phyloP scores from a whole-genome alignment of 2,329 filamentous ascomycete species.

The Orbilia brochopaga region DNA sequence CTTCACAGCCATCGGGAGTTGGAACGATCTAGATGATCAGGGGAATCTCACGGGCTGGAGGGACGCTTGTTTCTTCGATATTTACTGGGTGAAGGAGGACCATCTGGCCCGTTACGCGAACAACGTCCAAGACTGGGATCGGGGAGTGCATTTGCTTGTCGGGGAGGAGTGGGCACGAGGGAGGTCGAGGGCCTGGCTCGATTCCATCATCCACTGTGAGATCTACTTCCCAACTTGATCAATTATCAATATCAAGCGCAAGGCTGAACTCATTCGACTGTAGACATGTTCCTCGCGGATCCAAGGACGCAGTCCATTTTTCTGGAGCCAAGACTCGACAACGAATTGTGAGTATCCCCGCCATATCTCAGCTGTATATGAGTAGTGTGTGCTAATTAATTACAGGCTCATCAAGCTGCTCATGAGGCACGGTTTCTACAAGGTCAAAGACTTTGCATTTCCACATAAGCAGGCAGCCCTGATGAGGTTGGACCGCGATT shows the following conservation, averaged over 20 bases:
- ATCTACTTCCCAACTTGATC: background rate
- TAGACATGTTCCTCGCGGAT: slow-evolving; percentile 55
- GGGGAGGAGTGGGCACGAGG: slow-evolving; percentile 93
- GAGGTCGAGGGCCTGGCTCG: slow-evolving; percentile 79
- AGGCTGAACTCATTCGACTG: background rate
- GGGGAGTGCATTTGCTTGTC: slow-evolving; percentile 85
- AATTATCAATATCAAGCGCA: background rate
- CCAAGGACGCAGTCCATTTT: slow-evolving; percentile 77
- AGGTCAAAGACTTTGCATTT: slow-evolving; percentile 83
- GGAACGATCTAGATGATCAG: slow-evolving; percentile 65
- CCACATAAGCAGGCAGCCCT: slow-evolving; percentile 71
- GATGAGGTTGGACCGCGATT: slow-evolving; percentile 54
- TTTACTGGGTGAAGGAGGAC: slow-evolving; percentile 98
- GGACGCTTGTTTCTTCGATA: slow-evolving; percentile 79
- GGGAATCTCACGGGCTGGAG: slow-evolving; percentile 38
- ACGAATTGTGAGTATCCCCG: slow-evolving; percentile 69
- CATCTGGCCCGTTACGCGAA: slow-evolving; percentile 70
- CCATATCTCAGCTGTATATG: background rate
- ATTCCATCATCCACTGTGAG: slow-evolving; percentile 84
- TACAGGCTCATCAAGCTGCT: slow-evolving; percentile 73
- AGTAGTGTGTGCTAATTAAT: slow-evolving; percentile 4
- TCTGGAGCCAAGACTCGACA: slow-evolving; percentile 90
- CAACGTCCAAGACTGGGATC: slow-evolving; percentile 77
- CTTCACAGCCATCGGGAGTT: slow-evolving; percentile 89
- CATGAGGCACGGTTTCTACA: slow-evolving; percentile 77